Percentiles rank a stretch among this genome's conserved stretches.
Conservation (phyloP, 805 yeast genomes). For the Starmerella scarabaei region DNA sequence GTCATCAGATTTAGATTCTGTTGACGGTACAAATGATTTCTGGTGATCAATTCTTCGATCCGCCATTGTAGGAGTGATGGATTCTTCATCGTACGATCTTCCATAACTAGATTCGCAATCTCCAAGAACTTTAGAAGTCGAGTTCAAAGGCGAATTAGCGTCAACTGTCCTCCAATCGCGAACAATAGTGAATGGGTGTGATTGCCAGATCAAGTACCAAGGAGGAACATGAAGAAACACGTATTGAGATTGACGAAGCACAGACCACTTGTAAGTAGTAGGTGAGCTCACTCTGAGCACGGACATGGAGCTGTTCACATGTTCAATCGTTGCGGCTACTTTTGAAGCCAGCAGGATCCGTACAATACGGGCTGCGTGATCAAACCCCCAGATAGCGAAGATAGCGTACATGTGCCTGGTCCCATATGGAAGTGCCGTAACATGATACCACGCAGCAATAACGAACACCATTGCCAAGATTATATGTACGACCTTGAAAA, state of each 20-base stretch:
- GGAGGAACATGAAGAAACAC: slow-evolving; percentile 43
- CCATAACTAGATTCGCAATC: too few species aligned
- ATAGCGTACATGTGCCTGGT: slow-evolving; percentile 10
- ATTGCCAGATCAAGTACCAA: slow-evolving; percentile 44
- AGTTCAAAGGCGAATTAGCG: neutral
- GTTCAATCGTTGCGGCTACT: slow-evolving; percentile 18
- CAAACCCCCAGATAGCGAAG: slow-evolving; percentile 58
- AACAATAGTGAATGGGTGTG: slow-evolving; percentile 54
- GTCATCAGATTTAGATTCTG: neutral
- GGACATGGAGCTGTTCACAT: slow-evolving; percentile 25
- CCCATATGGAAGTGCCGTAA: slow-evolving; percentile 12
- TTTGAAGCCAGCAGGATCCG: slow-evolving; percentile 45
- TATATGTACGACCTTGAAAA: slow-evolving; percentile 45
- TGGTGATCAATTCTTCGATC: neutral
- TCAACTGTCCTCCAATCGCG: neutral
- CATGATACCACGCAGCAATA: slow-evolving; percentile 48
- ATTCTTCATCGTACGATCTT: too few species aligned
- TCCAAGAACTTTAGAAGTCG: neutral
- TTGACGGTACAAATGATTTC: neutral
- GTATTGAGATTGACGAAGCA: slow-evolving; percentile 44
- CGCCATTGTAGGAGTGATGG: neutral
- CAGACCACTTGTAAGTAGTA: slow-evolving; percentile 29
- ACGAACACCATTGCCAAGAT: slow-evolving; percentile 42
- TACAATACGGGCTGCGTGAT: slow-evolving; percentile 42
- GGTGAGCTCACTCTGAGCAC: slow-evolving; percentile 30